Evolutionary conservation across 352 stramenopile genomes (phyloP), one percentile per base, ranked within the genome.

Genomic region (Phytophthora meadii): DNA sequence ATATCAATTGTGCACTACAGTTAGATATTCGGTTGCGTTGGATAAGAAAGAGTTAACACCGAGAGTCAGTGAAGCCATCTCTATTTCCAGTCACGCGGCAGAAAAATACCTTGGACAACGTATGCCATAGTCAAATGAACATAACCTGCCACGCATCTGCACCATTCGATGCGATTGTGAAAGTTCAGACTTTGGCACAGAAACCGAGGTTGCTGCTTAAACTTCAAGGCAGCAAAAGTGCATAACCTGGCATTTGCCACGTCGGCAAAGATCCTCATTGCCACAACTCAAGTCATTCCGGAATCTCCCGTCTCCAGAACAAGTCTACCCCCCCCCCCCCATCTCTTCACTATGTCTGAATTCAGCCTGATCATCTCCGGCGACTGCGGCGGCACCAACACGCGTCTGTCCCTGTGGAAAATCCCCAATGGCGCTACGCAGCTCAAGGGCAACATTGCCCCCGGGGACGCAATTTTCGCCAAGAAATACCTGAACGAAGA

Each of bases 301-400:
- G 60, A 68, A 68, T 68, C 60, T 62, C 17, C 60, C 36, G 51
- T 52, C 52, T 68, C 44, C 44, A 44, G 37, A 14, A 24, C 60
- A 68, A 54, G 39, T 48, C 4, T 19, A 24, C 12, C 12, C 17
- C 17, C 28, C 11, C 28, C 15, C 3, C 19, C 25, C 47, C 19
- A 19, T 12, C 10, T 42, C 17, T 51, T n/a, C 47, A 59, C 39
- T 40, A 65, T 65, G 57, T 27, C 57, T 7, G 36, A 42, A 11
- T 42, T 42, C 36, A 42, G 36, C 36, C 65, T 93, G 6, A 88
- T 93, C 50, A 85, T 93, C 19, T 90, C 82, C 12, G 65, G 92
- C 54, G 97, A 99, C 77, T 97, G 98, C 65, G 97, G 97, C 59
- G 97, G 97, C 56, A 99, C 97, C 54, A 98, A 98, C 78, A 97